phyloP scores from a whole-genome alignment of 2,329 filamentous ascomycete species.

The Fusarium denticulatum region DNA sequence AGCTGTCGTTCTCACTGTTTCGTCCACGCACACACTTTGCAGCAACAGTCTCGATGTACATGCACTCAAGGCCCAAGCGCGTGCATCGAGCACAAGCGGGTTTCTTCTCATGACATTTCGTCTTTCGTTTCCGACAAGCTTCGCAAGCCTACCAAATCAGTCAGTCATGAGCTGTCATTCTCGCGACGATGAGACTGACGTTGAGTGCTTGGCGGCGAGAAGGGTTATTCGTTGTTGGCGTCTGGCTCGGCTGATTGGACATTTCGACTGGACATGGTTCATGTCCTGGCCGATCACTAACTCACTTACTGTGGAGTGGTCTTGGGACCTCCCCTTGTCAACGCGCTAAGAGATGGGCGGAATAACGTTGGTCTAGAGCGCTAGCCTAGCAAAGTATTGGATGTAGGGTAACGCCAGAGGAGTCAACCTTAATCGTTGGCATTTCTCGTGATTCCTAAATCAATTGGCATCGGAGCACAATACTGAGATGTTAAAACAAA shows the following conservation, averaged over 20 bases:
- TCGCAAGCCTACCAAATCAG: constrained; percentile 18
- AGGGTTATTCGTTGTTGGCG: background rate
- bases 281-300: background rate
- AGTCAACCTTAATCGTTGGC: accelerated
- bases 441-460: background rate
- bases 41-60: constrained; percentile 21
- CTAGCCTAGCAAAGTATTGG: background rate
- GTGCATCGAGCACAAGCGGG: constrained; percentile 21
- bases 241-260: background rate
- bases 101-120: constrained; percentile 29
- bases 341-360: background rate
- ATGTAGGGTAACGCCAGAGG: background rate
- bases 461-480: background rate
- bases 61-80: constrained; percentile 12
- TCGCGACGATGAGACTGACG: background rate
- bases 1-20: background rate
- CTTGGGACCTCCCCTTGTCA: background rate
- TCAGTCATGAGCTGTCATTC: background rate
- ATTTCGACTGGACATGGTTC: background rate
- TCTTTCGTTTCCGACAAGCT: constrained; percentile 27
- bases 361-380: background rate
- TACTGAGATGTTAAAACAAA: accelerated
- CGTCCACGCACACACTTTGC: background rate
- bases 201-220: background rate
- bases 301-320: background rate